Conservation (phyloP, 2,329 filamentous ascomycete species). For the Gyromitra esculenta region DNA sequence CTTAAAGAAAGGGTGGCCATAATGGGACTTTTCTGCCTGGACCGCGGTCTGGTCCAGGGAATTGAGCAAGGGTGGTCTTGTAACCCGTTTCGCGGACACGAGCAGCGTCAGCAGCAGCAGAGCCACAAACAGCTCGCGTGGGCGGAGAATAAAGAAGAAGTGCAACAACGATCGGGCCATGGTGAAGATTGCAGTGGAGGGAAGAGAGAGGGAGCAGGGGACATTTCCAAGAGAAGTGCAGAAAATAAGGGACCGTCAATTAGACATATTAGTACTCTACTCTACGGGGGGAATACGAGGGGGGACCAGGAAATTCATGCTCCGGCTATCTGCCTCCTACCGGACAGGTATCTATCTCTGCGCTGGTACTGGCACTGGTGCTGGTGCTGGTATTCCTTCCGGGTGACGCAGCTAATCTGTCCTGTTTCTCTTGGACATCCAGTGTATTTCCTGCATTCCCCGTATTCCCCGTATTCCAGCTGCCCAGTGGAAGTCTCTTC, state of each 20-base stretch:
- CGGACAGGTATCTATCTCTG: too few species aligned
- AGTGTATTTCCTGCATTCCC: too few species aligned
- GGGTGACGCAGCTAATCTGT: too few species aligned
- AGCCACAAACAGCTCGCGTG: constrained; percentile 19
- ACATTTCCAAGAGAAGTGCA: constrained; percentile 3
- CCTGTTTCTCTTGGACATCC: too few species aligned
- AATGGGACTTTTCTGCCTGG: constrained; percentile 21
- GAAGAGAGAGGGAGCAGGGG: not conserved
- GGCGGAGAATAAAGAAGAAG: not conserved
- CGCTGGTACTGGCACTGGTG: too few species aligned
- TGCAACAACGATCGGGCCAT: constrained; percentile 1
- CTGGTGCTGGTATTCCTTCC: too few species aligned
- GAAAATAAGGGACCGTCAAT: not conserved
- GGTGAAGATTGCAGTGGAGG: not conserved
- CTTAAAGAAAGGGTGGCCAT: constrained; percentile 24
- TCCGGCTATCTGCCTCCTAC: too few species aligned
- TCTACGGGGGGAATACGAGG: not conserved
- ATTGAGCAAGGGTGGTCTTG: not conserved
- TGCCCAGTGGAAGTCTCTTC: too few species aligned
- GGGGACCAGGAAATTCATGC: too few species aligned
- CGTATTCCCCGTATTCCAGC: too few species aligned
- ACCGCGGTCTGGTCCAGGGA: not conserved
- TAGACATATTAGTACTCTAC: not conserved
- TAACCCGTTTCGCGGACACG: constrained; percentile 17
- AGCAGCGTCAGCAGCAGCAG: constrained; percentile 24